phyloP scores from a whole-genome alignment of 2,329 filamentous ascomycete species.

The Stenocarpella maydis region DNA sequence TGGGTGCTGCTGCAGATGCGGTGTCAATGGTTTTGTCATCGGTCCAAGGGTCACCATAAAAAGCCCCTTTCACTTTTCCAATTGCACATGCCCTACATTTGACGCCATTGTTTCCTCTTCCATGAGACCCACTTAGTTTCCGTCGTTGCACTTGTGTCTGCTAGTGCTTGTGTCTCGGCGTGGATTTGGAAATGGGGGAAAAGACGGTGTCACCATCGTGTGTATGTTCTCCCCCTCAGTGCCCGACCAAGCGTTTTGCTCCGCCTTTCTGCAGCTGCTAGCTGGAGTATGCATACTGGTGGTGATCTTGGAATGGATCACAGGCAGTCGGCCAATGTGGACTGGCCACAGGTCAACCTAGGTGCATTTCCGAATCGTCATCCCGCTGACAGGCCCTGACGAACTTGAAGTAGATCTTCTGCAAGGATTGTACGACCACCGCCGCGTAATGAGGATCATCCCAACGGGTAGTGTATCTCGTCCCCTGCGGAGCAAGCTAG shows the following conservation, averaged over 20 bases:
- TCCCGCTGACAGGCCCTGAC: not conserved
- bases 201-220: not conserved
- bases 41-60: not conserved
- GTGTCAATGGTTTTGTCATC: not conserved
- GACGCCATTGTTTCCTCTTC: conserved; percentile 7
- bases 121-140: not conserved
- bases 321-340: not conserved
- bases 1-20: not conserved
- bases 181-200: not conserved
- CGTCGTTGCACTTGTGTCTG: not conserved
- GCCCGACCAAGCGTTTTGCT: not conserved
- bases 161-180: not conserved
- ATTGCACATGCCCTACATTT: not conserved
- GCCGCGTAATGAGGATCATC: not conserved
- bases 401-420: not conserved
- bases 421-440: not conserved
- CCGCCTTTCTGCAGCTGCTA: not conserved
- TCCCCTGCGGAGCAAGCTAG: not conserved
- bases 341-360: not conserved
- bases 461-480: not conserved
- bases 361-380: not conserved
- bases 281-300: not conserved
- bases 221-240: not conserved
- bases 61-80: not conserved
- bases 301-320: not conserved